Evolutionary conservation across 192 early-diverging fungal species (phyloP).

Genomic region (Mortierella antarctica): DNA sequence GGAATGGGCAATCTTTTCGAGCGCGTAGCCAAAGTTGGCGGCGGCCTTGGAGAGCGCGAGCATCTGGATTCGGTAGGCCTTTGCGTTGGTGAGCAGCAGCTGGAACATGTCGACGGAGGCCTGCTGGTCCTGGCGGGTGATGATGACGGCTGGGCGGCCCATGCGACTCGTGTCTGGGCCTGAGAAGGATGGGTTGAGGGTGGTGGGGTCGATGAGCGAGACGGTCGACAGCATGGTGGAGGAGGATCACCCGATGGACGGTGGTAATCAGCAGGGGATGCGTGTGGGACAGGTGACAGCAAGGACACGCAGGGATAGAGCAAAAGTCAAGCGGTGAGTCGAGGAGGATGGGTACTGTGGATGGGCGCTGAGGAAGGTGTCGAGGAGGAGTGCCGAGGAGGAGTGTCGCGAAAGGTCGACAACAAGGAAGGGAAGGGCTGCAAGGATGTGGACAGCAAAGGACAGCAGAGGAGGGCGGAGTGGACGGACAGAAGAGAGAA

Average conservation of each 20-base stretch:
- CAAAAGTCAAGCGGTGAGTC: neutral
- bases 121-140: constrained; percentile 55
- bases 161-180: constrained; percentile 34
- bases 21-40: constrained; percentile 60
- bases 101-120: constrained; percentile 53
- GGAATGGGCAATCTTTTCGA: constrained; percentile 59
- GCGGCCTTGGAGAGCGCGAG: constrained; percentile 56
- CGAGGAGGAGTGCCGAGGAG: neutral
- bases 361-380: neutral
- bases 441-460: neutral
- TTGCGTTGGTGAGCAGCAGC: constrained; percentile 52
- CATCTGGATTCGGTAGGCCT: constrained; percentile 59
- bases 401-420: neutral
- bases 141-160: constrained; percentile 39
- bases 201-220: constrained; percentile 49
- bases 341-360: too few species aligned
- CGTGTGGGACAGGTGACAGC: neutral
- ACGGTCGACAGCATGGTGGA: constrained; percentile 45
- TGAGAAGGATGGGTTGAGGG: constrained; percentile 51
- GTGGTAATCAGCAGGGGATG: neutral
- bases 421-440: neutral
- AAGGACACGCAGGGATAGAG: neutral
- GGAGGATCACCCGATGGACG: neutral
- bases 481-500: neutral
- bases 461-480: neutral